Conservation (phyloP, 441 rosid species). For the Theobroma grandiflorum region DNA sequence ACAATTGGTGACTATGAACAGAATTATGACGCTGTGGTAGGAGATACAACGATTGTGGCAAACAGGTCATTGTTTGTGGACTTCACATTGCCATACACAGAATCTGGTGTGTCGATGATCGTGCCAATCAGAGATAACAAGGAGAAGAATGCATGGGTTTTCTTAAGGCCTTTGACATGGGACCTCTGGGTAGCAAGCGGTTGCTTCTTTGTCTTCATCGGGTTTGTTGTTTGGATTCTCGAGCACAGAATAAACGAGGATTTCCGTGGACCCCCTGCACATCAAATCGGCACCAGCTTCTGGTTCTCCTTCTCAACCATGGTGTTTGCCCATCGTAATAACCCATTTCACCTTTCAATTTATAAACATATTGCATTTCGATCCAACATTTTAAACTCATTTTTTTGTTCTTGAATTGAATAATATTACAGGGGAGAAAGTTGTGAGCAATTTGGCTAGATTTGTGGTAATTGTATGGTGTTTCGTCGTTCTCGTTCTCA, state of each 20-base stretch:
- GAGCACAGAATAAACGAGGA: constrained; percentile 70
- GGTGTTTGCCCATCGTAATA: constrained; percentile 67
- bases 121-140: constrained; percentile 43
- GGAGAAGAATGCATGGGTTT: constrained; percentile 44
- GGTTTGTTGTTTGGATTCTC: constrained; percentile 59
- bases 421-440: constrained; percentile 53
- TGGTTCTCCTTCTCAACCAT: constrained; percentile 82
- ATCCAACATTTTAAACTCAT: neutral
- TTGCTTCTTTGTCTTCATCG: constrained; percentile 54
- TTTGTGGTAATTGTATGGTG: constrained; percentile 65
- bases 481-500: constrained; percentile 69
- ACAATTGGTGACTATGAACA: constrained; percentile 20
- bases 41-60: constrained; percentile 56
- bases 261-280: constrained; percentile 51
- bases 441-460: constrained; percentile 56
- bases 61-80: constrained; percentile 61
- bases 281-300: constrained; percentile 67
- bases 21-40: constrained; percentile 61
- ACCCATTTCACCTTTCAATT: neutral
- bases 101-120: constrained; percentile 61
- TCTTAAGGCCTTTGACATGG: constrained; percentile 66
- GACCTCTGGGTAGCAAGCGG: constrained; percentile 57
- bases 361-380: neutral
- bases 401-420: neutral
- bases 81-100: constrained; percentile 64